A percentile compares a stretch with the other conserved stretches of the same genome.
These are phyloP conservation scores for Solanum paucissectum DNA, from an alignment of 257 asterid species.

Conservation along the genomic window DNA sequence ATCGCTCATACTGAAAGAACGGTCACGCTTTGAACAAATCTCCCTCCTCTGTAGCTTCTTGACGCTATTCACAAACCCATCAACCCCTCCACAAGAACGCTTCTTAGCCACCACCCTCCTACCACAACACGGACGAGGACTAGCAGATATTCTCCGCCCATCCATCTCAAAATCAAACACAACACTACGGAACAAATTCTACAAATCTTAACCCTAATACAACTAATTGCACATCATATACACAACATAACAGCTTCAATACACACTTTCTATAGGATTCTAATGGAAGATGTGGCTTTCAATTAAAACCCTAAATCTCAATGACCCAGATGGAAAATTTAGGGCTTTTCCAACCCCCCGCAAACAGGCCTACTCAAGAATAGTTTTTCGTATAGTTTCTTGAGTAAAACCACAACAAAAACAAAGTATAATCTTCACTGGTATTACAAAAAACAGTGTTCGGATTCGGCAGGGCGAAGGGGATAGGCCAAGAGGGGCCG, in stretches of 20 bases:
- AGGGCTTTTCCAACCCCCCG: slow-evolving; percentile 17
- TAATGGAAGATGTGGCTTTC: not conserved
- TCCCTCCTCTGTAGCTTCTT: slow-evolving; percentile 14
- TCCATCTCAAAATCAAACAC: slow-evolving; percentile 40
- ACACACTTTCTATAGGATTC: not conserved
- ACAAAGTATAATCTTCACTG: not conserved
- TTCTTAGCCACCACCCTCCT: slow-evolving; percentile 92
- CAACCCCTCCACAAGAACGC: slow-evolving; percentile 70
- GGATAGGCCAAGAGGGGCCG: not conserved
- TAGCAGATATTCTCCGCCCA: slow-evolving; percentile 86
- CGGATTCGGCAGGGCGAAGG: not conserved
- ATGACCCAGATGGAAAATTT: slow-evolving; percentile 21
- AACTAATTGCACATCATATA: not conserved
- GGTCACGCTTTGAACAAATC: slow-evolving; percentile 9
- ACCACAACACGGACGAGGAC: slow-evolving; percentile 87
- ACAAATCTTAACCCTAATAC: slow-evolving; percentile 2
- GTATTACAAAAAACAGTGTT: not conserved
- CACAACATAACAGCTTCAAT: slow-evolving; percentile 8
- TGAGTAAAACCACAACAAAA: not conserved
- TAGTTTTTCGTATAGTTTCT: not conserved
- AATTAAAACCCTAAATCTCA: slow-evolving; percentile 22
- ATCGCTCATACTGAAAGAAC: slow-evolving; percentile 12
- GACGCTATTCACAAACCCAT: slow-evolving; percentile 38
- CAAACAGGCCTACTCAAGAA: not conserved
- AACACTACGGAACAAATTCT: slow-evolving; percentile 12